Evolutionary conservation across 257 asterid genomes (phyloP).

Genomic region (Henckelia pumila): DNA sequence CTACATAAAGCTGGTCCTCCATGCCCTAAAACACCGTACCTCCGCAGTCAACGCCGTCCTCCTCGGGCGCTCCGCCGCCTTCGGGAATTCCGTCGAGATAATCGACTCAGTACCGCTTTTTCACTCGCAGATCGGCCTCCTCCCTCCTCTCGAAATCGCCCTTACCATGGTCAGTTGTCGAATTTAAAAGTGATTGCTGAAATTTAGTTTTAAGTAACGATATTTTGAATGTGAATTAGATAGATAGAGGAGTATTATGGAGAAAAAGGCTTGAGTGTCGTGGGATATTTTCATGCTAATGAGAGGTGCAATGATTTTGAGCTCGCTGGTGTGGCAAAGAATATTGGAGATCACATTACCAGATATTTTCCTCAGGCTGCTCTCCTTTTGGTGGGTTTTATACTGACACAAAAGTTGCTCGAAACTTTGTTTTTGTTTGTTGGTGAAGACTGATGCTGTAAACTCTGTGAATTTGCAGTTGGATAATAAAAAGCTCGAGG

Average conservation of each 20-base stretch:
- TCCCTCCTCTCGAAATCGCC: slow-evolving; percentile 90
- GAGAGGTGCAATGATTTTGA: slow-evolving; percentile 83
- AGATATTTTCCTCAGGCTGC: slow-evolving; percentile 89
- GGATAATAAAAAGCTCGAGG: slow-evolving; percentile 65
- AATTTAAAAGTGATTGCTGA: not conserved
- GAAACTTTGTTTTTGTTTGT: slow-evolving; percentile 2
- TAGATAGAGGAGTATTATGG: slow-evolving; percentile 86
- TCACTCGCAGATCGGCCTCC: slow-evolving; percentile 91
- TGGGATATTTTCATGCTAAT: slow-evolving; percentile 94
- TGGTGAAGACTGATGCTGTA: slow-evolving; percentile 22
- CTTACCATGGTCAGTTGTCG: slow-evolving; percentile 66
- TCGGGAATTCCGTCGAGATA: slow-evolving; percentile 57
- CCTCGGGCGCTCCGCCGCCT: slow-evolving; percentile 65
- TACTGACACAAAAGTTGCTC: not conserved
- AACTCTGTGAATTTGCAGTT: slow-evolving; percentile 40
- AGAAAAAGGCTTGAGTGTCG: slow-evolving; percentile 74
- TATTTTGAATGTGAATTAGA: slow-evolving; percentile 9
- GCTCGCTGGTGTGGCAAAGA: slow-evolving; percentile 70
- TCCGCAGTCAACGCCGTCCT: slow-evolving; percentile 88
- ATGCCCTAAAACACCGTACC: slow-evolving; percentile 80
- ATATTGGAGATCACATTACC: slow-evolving; percentile 84
- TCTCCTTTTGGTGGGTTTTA: slow-evolving; percentile 69
- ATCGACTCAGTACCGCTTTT: slow-evolving; percentile 87
- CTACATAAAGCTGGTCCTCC: slow-evolving; percentile 88
- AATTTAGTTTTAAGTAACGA: slow-evolving; percentile 8